Base-by-base conservation (phyloP, 371 early-diverging fungal genomes). In the Conidiobolus coronatus region DNA sequence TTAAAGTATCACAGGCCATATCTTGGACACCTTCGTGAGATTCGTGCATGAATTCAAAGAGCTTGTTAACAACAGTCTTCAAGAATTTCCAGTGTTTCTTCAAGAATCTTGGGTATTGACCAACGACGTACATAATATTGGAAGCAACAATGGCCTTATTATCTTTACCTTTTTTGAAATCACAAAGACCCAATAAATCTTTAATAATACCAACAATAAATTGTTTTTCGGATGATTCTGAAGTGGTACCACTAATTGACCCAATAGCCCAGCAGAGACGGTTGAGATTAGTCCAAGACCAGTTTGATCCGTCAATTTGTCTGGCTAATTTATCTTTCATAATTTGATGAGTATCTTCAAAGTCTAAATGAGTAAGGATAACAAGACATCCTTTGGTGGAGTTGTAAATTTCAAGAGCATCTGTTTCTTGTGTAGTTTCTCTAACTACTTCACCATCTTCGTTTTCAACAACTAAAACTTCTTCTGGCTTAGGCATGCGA, bases 41-140 rank as follows among this genome's bases (percentile, higher is more conserved):
- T 65, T 99, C 99, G 56, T 96, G 92, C 99, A 99, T 99, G 65
- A 99, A 99, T 67, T 99, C 99, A 65, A 99, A 97, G 36, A 98
- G 66, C 61, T 99, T 99, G 75, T 93, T 94, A 50, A 96, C 87
- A n/a, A 99, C 98, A 0, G 98, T 94, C 74, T 93, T 96, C 52
- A 98, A 67, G 67, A 99, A 98, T 63, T 90, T 94, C 89, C 94
- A 93, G 58, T 99, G 97, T 2, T 92, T 86, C 59, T 90, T 87
- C 52, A 99, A 71, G 74, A 99, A 99, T 14, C 94, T 76, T 29
- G 97, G 96, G 55, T 95, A 98, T 68, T 98, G 95, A 18, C 97
- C 97, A 15, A 99, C 96, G 49, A 98, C 83, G 61, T 97, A 99
- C 97, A 99, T 98, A 52, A 99, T 98, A 65, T 98, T 97, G 36